Conservation (phyloP, 768 basidiomycete species). For the Peribolospora baueri region DNA sequence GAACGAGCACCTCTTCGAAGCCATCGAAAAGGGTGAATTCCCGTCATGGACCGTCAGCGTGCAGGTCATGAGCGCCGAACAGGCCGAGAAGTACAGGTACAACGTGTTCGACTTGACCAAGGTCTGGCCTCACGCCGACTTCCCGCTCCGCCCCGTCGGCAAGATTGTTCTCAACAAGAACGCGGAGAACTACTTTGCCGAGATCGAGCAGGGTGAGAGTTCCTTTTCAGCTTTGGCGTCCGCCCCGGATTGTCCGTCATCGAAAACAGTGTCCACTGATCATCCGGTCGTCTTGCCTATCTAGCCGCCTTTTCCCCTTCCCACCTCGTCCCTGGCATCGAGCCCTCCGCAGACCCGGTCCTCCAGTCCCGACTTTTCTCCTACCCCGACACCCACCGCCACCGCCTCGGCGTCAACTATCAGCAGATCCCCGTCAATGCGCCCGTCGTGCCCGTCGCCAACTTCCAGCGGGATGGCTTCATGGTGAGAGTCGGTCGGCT, state of each 20-base stretch:
- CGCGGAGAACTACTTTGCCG: constrained; percentile 21
- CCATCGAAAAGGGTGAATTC: constrained; percentile 23
- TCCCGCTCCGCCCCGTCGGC: constrained; percentile 21
- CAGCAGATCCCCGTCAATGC: constrained; percentile 67
- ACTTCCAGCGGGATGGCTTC: constrained; percentile 78
- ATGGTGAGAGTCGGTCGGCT: constrained; percentile 24
- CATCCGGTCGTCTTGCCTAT: neutral
- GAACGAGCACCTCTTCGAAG: constrained; percentile 22
- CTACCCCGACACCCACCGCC: constrained; percentile 31
- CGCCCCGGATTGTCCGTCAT: no score
- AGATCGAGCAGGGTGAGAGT: constrained; percentile 7
- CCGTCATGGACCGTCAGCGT: constrained; percentile 18
- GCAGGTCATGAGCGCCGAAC: constrained; percentile 79
- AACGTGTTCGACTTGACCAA: constrained; percentile 80
- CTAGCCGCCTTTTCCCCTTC: constrained; percentile 67
- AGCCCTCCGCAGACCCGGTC: constrained; percentile 74
- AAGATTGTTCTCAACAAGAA: constrained; percentile 24
- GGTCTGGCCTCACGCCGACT: constrained; percentile 18
- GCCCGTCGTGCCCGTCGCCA: constrained; percentile 43
- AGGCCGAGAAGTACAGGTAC: constrained; percentile 64
- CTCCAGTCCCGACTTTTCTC: constrained; percentile 86
- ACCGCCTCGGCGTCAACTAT: constrained; percentile 25
- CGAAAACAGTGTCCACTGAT: no score
- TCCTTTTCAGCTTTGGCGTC: no score
- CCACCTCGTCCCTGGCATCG: constrained; percentile 65